phyloP scores from a whole-genome alignment of 257 asterid species.

The Solanum habrochaites region DNA sequence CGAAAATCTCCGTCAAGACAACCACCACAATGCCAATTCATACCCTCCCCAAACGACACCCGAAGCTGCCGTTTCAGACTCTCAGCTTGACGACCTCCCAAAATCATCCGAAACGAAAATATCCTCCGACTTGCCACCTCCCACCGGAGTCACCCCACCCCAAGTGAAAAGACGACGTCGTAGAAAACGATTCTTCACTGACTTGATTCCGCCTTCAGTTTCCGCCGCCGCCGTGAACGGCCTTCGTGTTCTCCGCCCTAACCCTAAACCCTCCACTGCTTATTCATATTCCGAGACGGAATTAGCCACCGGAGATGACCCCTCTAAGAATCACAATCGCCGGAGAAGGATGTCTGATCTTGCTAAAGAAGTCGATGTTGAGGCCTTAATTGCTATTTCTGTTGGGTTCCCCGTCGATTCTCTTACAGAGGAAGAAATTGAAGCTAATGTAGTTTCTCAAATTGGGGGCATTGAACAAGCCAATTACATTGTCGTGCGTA shows the following conservation, averaged over 20 bases:
- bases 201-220: constrained; percentile 58
- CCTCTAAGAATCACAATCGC: constrained; percentile 31
- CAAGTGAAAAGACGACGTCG: constrained; percentile 79
- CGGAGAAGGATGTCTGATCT: constrained; percentile 50
- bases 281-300: constrained; percentile 28
- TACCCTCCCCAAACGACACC: constrained; percentile 9
- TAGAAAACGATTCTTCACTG: constrained; percentile 78
- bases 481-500: constrained; percentile 83
- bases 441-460: constrained; percentile 80
- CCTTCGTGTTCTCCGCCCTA: constrained; percentile 72
- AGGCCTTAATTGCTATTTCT: constrained; percentile 85
- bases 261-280: constrained; percentile 47
- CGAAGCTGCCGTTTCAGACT: constrained; percentile 3
- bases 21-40: background rate
- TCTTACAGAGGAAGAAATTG: constrained; percentile 90
- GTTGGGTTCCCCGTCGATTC: constrained; percentile 96
- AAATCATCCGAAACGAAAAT: background rate
- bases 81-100: background rate
- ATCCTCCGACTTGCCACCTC: constrained; percentile 14
- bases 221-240: constrained; percentile 47
- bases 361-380: constrained; percentile 78
- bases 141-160: constrained; percentile 21
- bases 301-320: constrained; percentile 14
- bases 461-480: constrained; percentile 74
- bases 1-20: constrained; percentile 1